Percentiles rank a stretch among this genome's conserved stretches.
Evolutionary conservation across 2,329 filamentous ascomycete species (phyloP).

Genomic region (Annulohypoxylon truncatum): DNA sequence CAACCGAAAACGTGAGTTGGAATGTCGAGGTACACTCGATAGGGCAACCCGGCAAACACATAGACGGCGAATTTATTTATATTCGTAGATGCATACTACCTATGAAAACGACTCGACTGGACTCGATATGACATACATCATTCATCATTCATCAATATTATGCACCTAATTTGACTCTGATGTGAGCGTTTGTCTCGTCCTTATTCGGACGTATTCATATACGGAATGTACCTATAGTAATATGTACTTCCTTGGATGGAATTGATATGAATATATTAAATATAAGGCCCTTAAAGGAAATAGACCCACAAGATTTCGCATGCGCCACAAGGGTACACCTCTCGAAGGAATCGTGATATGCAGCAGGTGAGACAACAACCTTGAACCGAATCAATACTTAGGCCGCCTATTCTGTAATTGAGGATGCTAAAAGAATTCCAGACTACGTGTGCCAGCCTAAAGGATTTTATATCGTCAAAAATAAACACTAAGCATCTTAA

Average conservation of each 20-base stretch:
- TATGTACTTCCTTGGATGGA: neutral
- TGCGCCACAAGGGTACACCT: conserved; percentile 15
- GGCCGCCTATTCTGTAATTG: neutral
- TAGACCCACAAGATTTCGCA: conserved; percentile 9
- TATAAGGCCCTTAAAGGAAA: neutral
- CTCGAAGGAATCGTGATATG: conserved; percentile 34
- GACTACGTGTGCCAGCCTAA: neutral
- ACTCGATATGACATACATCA: conserved; percentile 12
- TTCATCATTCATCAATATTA: conserved; percentile 20
- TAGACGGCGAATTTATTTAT: conserved; percentile 8
- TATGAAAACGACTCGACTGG: neutral
- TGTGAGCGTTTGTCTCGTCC: neutral
- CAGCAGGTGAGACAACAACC: conserved; percentile 30
- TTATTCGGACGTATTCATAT: neutral
- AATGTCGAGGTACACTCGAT: conserved; percentile 33
- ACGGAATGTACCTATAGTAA: neutral
- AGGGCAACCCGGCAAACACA: conserved; percentile 31
- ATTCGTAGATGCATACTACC: neutral
- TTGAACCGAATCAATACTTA: conserved; percentile 5
- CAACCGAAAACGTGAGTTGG: conserved; percentile 40
- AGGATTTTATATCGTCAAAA: neutral
- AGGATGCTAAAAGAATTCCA: neutral
- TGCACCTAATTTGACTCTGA: neutral
- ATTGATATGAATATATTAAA: neutral
- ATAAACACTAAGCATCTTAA: neutral